Percentiles rank a stretch among this genome's conserved stretches.
phyloP scores from a whole-genome alignment of 2,329 filamentous ascomycete genomes.

The Lasiodiplodia theobromae region DNA sequence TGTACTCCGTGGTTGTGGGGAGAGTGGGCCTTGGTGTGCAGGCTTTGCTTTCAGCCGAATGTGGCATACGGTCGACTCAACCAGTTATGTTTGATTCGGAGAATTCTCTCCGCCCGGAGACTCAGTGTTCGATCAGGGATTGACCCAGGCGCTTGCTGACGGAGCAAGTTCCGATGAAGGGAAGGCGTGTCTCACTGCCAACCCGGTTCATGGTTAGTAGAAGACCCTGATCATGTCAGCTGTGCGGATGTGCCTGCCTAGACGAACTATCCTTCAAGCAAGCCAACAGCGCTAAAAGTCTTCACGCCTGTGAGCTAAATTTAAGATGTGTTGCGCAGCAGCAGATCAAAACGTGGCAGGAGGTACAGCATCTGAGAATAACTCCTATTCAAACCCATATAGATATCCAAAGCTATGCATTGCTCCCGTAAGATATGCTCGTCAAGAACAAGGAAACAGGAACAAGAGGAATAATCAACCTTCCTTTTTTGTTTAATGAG shows the following conservation, averaged over 20 bases:
- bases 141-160: neutral
- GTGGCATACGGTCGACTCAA: neutral
- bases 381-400: constrained; percentile 19
- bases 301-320: constrained; percentile 10
- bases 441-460: neutral
- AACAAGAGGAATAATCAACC: neutral
- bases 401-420: constrained; percentile 21
- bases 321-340: constrained; percentile 22
- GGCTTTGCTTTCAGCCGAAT: neutral
- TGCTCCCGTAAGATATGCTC: neutral
- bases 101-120: constrained; percentile 5
- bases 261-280: constrained; percentile 20
- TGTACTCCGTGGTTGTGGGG: neutral
- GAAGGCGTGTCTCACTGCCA: constrained; percentile 18
- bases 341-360: constrained; percentile 25
- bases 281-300: constrained; percentile 22
- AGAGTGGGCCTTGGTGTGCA: neutral
- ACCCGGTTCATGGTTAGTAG: constrained; percentile 18
- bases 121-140: neutral
- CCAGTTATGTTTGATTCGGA: constrained; percentile 18
- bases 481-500: neutral
- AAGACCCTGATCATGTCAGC: constrained; percentile 20
- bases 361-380: constrained; percentile 10
- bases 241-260: constrained; percentile 2
- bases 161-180: constrained; percentile 23